These are phyloP conservation scores for Colletotrichum simmondsii DNA, from an alignment of 2,329 filamentous ascomycete genomes.

Conservation along the genomic window DNA sequence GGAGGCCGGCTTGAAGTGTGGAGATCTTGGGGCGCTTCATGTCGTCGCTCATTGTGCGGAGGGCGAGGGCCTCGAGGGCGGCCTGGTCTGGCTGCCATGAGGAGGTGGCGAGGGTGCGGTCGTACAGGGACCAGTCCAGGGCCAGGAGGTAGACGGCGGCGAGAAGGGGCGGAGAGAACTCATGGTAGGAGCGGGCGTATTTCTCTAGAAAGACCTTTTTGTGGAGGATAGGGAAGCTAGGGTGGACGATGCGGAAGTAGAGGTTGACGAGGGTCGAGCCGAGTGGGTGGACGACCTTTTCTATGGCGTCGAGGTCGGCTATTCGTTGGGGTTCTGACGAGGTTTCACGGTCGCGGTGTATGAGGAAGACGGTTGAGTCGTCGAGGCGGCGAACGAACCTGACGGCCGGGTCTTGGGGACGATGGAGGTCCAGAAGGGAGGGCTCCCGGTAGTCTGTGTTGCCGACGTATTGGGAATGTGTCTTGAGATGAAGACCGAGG, in stretches of 20 bases:
- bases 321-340: slow-evolving; percentile 53
- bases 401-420: slow-evolving; percentile 55
- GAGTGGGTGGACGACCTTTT: slow-evolving; percentile 71
- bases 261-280: slow-evolving; percentile 72
- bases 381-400: slow-evolving; percentile 47
- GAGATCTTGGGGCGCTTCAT: slow-evolving; percentile 65
- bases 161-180: slow-evolving; percentile 68
- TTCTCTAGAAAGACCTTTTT: slow-evolving; percentile 72
- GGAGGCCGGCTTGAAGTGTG: slow-evolving; percentile 64
- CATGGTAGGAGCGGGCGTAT: slow-evolving; percentile 65
- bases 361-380: slow-evolving; percentile 48
- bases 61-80: slow-evolving; percentile 50
- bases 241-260: slow-evolving; percentile 73
- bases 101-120: slow-evolving; percentile 56
- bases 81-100: slow-evolving; percentile 44
- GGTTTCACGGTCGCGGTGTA: slow-evolving; percentile 47
- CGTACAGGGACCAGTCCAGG: slow-evolving; percentile 70
- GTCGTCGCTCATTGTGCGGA: slow-evolving; percentile 56
- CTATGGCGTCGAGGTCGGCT: slow-evolving; percentile 61
- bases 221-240: slow-evolving; percentile 67
- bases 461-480: slow-evolving; percentile 70
- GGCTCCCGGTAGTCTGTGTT: slow-evolving; percentile 69
- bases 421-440: slow-evolving; percentile 65
- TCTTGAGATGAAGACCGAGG: slow-evolving; percentile 66
- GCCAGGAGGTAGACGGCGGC: slow-evolving; percentile 72